Evolutionary conservation across 805 yeast species (phyloP), one percentile per base, ranked within the genome.

Genomic region (Starmerella gropengiesseri): DNA sequence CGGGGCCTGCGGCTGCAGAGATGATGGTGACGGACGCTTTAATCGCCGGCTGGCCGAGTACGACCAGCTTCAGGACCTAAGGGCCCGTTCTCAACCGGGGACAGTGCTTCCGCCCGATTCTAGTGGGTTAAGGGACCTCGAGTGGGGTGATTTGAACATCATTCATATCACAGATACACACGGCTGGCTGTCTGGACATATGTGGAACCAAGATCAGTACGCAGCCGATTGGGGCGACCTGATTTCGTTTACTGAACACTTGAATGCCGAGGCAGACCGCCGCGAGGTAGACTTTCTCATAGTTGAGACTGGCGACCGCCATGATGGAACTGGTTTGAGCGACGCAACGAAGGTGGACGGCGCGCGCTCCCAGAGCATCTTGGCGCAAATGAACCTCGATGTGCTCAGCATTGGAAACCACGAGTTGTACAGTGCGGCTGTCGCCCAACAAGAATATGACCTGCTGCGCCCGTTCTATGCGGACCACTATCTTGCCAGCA

Each of bases 161-260:
- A 56, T 86, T 19, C 95, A 86, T 55, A 85, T 96, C 0, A 89
- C 96, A 0, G 96, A 89, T 55, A 86, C 95, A 1, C 96, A 89
- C 59, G 95, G 66, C 19, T 87, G 97, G 97, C 73, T 79, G 49
- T 9, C 42, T 4, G 47, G 47, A 13, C 50, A 42, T 30, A 31
- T 41, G n/a, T 23, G 39, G 13, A 35, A 40, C 25, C 47, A 46
- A 20, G 46, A 37, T 14, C 75, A 74, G 45, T 89, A 78, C 59
- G 71, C 78, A 28, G 91, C 83, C 5, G 83, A 87, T 58, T 89
- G 95, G 95, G 96, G 96, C 9, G 94, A 89, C 55, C 83, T 81
- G 46, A 57, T 81, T 3, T 76, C 87, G 0, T 87, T 89, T 56
- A 64, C 75, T 0, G 49, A 60, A 4, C 74, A 73, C 43, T 58